phyloP scores from a whole-genome alignment of 352 stramenopile genomes.

The Phytophthora nicotianae region DNA sequence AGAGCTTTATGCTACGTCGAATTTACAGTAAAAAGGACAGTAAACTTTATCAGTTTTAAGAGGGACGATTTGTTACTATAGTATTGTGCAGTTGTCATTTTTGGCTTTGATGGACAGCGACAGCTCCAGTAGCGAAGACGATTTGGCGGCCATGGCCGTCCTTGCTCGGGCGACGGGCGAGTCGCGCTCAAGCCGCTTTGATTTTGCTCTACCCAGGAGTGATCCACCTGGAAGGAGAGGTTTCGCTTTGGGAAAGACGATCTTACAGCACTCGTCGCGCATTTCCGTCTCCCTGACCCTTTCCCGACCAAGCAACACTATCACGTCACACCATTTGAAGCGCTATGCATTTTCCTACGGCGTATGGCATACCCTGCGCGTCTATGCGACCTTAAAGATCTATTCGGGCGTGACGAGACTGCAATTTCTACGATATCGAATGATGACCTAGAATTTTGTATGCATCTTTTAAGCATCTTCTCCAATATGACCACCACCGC shows the following conservation, averaged over 20 bases:
- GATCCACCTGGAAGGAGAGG: too few species aligned
- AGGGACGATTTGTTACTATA: neutral
- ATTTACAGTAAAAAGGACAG: too few species aligned
- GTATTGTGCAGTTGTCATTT: neutral
- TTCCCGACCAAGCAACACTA: conserved; percentile 1
- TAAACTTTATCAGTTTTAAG: too few species aligned
- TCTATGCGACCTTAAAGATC: neutral
- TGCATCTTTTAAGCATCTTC: neutral
- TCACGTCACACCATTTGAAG: neutral
- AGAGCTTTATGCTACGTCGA: too few species aligned
- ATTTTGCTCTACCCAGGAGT: too few species aligned
- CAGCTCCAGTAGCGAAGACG: neutral
- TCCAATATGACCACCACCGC: neutral
- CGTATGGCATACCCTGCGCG: neutral
- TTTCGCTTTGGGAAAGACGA: neutral
- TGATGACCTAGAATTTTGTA: neutral
- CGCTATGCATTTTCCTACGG: neutral
- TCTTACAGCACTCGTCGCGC: neutral
- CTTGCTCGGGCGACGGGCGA: neutral
- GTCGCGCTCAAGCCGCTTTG: too few species aligned
- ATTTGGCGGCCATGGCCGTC: neutral
- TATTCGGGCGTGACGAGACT: neutral
- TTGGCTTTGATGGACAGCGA: too few species aligned
- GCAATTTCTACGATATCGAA: neutral
- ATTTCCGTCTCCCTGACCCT: neutral